phyloP scores from a whole-genome alignment of 163 green algal genomes.

The Scenedesmus sp. region DNA sequence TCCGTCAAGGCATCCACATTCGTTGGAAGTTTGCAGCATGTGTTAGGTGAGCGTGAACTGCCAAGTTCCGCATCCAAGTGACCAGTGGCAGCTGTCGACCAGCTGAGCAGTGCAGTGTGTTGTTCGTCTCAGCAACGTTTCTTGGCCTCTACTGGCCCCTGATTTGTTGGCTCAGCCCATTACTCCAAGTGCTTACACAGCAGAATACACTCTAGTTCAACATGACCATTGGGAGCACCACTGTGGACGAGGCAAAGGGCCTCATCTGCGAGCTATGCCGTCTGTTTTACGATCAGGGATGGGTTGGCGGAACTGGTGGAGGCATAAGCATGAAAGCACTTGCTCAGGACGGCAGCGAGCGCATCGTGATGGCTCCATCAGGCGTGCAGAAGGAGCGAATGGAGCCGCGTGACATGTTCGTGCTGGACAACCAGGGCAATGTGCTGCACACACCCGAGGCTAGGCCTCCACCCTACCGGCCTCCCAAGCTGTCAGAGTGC shows the following conservation, averaged over 20 bases:
- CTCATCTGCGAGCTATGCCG: slow-evolving; percentile 92
- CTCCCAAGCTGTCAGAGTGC: slow-evolving; percentile 97
- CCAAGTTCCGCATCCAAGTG: background rate
- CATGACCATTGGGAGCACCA: slow-evolving; percentile 10
- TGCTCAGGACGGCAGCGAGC: slow-evolving; percentile 6
- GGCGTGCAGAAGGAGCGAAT: slow-evolving; percentile 98
- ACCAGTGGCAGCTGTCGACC: background rate
- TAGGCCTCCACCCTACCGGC: slow-evolving; percentile 78
- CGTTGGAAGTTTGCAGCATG: background rate
- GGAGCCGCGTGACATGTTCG: slow-evolving; percentile 94
- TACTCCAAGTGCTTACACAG: background rate
- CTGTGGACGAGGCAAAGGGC: slow-evolving; percentile 80
- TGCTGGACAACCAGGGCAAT: slow-evolving; percentile 85
- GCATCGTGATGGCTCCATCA: slow-evolving; percentile 93
- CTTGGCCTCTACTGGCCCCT: background rate
- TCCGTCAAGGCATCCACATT: background rate
- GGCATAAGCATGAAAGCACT: slow-evolving; percentile 88
- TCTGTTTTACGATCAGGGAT: slow-evolving; percentile 79
- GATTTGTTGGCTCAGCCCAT: background rate
- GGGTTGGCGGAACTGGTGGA: slow-evolving; percentile 87
- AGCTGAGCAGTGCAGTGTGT: background rate
- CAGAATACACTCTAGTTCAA: background rate
- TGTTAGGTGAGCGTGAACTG: background rate
- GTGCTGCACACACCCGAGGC: slow-evolving; percentile 76
- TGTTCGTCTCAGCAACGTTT: background rate